These are phyloP conservation scores for Yamadazyma kitorensis DNA, from an alignment of 805 yeast genomes.

Conservation along the genomic window DNA sequence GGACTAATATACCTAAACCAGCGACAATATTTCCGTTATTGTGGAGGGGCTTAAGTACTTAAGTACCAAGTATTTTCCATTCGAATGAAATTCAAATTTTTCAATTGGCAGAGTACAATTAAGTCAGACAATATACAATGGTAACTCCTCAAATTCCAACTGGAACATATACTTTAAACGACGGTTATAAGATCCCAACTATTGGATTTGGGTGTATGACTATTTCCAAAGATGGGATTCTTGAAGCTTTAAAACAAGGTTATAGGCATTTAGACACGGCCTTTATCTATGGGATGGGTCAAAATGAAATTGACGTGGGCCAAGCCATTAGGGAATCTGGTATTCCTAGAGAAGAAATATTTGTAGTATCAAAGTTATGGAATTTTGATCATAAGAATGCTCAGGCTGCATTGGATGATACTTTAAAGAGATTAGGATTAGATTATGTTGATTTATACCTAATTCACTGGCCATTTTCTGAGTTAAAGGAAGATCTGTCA, in stretches of 20 bases:
- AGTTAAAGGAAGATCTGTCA: slow-evolving; percentile 41
- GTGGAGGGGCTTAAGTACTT: too few species aligned
- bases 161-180: slow-evolving; percentile 7
- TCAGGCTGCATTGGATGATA: slow-evolving; percentile 16
- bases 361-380: slow-evolving; percentile 84
- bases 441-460: slow-evolving; percentile 61
- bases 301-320: slow-evolving; percentile 65
- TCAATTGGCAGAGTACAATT: not conserved
- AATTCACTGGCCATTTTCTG: slow-evolving; percentile 75
- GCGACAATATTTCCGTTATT: too few species aligned
- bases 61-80: too few species aligned
- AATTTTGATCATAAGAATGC: slow-evolving; percentile 50
- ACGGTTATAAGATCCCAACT: slow-evolving; percentile 11
- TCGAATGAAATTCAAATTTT: too few species aligned
- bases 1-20: too few species aligned
- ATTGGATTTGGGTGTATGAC: slow-evolving; percentile 15
- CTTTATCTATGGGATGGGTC: slow-evolving; percentile 50
- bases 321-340: slow-evolving; percentile 67
- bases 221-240: slow-evolving; percentile 17
- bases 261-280: slow-evolving; percentile 77
- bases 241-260: slow-evolving; percentile 78
- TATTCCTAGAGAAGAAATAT: slow-evolving; percentile 70
- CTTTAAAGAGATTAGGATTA: slow-evolving; percentile 43
- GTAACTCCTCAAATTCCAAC: too few species aligned
- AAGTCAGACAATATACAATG: slow-evolving; percentile 6